Evolutionary conservation across 805 yeast genomes (phyloP).

Genomic region (Zygosaccharomyces pseudorouxii): DNA sequence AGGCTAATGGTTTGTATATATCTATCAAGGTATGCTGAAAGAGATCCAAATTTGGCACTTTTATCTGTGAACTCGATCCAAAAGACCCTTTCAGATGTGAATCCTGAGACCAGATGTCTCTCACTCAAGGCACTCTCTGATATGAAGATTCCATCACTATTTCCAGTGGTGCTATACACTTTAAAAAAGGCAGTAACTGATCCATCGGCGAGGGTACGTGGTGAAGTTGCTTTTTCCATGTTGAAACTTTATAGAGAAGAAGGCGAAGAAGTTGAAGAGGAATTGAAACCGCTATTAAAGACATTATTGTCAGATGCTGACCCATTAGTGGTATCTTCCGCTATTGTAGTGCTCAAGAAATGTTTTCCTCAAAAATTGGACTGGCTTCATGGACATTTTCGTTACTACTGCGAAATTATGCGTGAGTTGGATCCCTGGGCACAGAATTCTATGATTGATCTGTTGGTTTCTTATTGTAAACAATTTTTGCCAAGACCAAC

Average conservation of each 20-base stretch:
- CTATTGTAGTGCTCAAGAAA: conserved; percentile 52
- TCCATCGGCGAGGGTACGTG: conserved; percentile 69
- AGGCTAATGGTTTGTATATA: conserved; percentile 74
- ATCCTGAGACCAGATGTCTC: conserved; percentile 62
- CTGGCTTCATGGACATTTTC: conserved; percentile 65
- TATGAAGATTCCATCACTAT: conserved; percentile 73
- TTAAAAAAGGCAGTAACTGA: conserved; percentile 66
- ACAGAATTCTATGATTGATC: conserved; percentile 53
- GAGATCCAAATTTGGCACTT: conserved; percentile 84
- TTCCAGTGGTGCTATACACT: conserved; percentile 72
- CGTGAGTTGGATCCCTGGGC: conserved; percentile 67
- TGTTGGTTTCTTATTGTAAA: conserved; percentile 64
- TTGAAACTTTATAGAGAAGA: conserved; percentile 48
- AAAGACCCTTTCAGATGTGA: conserved; percentile 66
- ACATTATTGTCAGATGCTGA: conserved; percentile 61
- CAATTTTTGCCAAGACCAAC: conserved; percentile 54
- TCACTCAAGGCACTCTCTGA: conserved; percentile 78
- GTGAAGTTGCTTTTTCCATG: conserved; percentile 73
- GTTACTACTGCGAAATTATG: conserved; percentile 49
- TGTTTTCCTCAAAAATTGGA: conserved; percentile 56
- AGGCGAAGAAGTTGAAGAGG: conserved; percentile 41
- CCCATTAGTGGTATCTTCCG: conserved; percentile 62
- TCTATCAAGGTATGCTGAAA: conserved; percentile 69
- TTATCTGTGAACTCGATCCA: conserved; percentile 89
- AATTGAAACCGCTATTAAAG: conserved; percentile 46